phyloP scores from a whole-genome alignment of 805 yeast species.

The Yamadazyma akitaensis region DNA sequence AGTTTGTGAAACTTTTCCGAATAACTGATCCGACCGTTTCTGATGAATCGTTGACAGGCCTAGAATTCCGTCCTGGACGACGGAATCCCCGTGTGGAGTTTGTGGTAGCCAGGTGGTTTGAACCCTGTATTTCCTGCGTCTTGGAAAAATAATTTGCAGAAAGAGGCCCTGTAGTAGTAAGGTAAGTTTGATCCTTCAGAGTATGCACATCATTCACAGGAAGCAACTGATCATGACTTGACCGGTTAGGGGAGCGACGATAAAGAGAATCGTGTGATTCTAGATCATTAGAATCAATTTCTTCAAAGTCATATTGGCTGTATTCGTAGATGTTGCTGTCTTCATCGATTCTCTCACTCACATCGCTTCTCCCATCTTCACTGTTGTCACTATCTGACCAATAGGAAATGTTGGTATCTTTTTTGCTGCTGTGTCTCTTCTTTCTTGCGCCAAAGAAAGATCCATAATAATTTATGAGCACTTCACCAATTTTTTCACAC shows the following conservation, averaged over 20 bases:
- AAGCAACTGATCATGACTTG: too few relatives aligned
- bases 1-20: not conserved
- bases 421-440: not conserved
- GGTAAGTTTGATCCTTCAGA: too few relatives aligned
- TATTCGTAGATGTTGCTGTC: too few relatives aligned
- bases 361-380: not conserved
- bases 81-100: not conserved
- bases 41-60: not conserved
- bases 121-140: not conserved
- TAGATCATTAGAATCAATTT: too few relatives aligned
- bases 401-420: not conserved
- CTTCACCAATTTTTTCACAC: slow-evolving; percentile 18
- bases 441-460: slow-evolving; percentile 11
- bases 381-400: not conserved
- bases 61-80: not conserved
- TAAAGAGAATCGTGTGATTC: too few relatives aligned
- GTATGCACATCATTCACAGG: too few relatives aligned
- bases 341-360: too few relatives aligned
- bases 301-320: too few relatives aligned
- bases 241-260: too few relatives aligned
- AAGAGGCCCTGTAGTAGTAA: not conserved
- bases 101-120: not conserved
- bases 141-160: not conserved
- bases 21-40: slow-evolving; percentile 1
- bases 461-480: slow-evolving; percentile 17